Percentiles rank a stretch among this genome's conserved stretches.
Evolutionary conservation across 1,284 basidiomycete species (phyloP).

Genomic region (Trichosporon sp.): DNA sequence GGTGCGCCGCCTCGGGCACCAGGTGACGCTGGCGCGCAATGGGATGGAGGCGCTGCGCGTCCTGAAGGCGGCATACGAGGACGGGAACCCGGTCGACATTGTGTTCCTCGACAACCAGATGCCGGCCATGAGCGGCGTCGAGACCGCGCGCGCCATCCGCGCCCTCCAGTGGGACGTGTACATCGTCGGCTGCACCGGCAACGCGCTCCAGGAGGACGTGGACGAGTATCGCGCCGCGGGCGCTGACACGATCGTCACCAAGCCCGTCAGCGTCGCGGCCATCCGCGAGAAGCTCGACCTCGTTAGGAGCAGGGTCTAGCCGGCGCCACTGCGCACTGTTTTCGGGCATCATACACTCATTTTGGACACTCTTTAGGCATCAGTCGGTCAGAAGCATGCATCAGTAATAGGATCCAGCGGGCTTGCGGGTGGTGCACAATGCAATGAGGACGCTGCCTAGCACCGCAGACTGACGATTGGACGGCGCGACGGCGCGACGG

Average conservation of each 20-base stretch:
- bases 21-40: conserved; percentile 77
- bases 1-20: conserved; percentile 72
- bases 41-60: conserved; percentile 75
- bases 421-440: neutral
- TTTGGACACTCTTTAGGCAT: neutral
- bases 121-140: conserved; percentile 72
- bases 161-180: conserved; percentile 65
- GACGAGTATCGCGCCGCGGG: conserved; percentile 72
- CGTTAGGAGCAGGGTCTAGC: conserved; percentile 20
- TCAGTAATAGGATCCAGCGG: neutral
- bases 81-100: conserved; percentile 13
- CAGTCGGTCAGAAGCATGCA: neutral
- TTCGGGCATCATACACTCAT: neutral
- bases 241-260: conserved; percentile 55
- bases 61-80: conserved; percentile 13
- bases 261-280: conserved; percentile 43
- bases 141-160: conserved; percentile 63
- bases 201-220: conserved; percentile 60
- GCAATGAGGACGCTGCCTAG: neutral
- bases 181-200: conserved; percentile 64
- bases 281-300: conserved; percentile 39
- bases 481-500: too few relatives aligned
- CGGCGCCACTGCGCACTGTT: too few relatives aligned
- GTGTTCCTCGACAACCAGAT: conserved; percentile 40
- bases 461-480: neutral